phyloP scores from a whole-genome alignment of 2,329 filamentous ascomycete genomes.

The Colletotrichum sp. region DNA sequence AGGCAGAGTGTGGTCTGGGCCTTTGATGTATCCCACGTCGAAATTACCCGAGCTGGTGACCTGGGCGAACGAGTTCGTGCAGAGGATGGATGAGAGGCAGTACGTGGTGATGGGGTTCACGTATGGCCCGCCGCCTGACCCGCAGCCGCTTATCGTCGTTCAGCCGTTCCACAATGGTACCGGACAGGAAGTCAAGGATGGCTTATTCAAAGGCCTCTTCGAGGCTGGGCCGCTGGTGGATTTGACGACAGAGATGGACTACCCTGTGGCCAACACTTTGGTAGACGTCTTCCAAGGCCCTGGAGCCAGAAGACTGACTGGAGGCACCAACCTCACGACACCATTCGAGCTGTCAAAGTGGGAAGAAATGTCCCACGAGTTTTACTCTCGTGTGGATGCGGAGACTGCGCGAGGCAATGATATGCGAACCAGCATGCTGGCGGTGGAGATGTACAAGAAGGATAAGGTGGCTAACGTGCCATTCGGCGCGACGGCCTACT shows the following conservation, averaged over 20 bases:
- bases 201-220: conserved; percentile 39
- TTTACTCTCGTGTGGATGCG: conserved; percentile 29
- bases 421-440: conserved; percentile 30
- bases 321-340: conserved; percentile 48
- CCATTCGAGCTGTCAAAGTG: conserved; percentile 41
- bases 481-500: conserved; percentile 44
- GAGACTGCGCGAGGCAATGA: conserved; percentile 27
- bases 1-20: conserved; percentile 34
- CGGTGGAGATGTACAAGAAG: conserved; percentile 48
- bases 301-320: conserved; percentile 42
- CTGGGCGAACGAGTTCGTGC: conserved; percentile 31
- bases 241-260: conserved; percentile 43
- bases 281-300: conserved; percentile 39
- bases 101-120: conserved; percentile 13
- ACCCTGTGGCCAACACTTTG: conserved; percentile 42
- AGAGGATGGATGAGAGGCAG: conserved; percentile 28
- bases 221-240: conserved; percentile 40
- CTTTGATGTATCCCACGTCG: conserved; percentile 28
- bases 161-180: conserved; percentile 40
- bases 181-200: conserved; percentile 34
- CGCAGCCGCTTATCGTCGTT: conserved; percentile 30
- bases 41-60: conserved; percentile 30
- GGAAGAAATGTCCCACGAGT: conserved; percentile 31
- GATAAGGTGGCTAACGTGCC: conserved; percentile 40
- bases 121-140: conserved; percentile 30